These are phyloP conservation scores for Tylopilus intermedius DNA, from an alignment of 768 basidiomycete species.

Conservation along the genomic window DNA sequence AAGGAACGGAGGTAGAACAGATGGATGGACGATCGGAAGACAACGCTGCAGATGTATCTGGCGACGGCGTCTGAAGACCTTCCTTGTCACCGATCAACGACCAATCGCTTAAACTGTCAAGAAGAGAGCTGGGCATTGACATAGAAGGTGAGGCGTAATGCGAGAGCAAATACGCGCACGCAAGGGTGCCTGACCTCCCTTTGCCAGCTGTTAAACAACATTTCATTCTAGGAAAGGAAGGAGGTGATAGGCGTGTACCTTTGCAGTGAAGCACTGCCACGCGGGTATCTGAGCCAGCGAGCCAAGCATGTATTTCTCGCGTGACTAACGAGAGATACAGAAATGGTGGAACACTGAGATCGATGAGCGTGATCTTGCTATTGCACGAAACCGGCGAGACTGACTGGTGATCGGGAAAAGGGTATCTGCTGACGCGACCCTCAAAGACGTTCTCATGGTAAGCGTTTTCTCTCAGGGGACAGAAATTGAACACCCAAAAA, in stretches of 20 bases:
- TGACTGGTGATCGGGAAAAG: slow-evolving; percentile 88
- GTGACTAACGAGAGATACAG: slow-evolving; percentile 67
- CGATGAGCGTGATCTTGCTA: background rate
- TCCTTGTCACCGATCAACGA: slow-evolving; percentile 21
- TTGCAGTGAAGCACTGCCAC: slow-evolving; percentile 87
- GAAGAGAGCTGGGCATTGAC: slow-evolving; percentile 12
- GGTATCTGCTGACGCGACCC: slow-evolving; percentile 75
- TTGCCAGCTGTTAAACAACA: slow-evolving; percentile 55
- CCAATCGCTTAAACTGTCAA: slow-evolving; percentile 19
- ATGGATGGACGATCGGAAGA: background rate
- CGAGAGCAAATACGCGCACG: slow-evolving; percentile 76
- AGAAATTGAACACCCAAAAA: slow-evolving; percentile 89
- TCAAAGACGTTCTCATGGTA: slow-evolving; percentile 68
- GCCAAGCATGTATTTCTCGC: slow-evolving; percentile 71
- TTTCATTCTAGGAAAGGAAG: slow-evolving; percentile 2
- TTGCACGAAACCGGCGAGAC: slow-evolving; percentile 48
- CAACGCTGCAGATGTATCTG: background rate
- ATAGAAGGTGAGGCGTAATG: slow-evolving; percentile 45
- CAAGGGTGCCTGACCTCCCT: slow-evolving; percentile 81
- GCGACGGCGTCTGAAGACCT: slow-evolving; percentile 9
- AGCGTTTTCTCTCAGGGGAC: slow-evolving; percentile 74
- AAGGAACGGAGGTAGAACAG: background rate
- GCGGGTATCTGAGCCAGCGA: slow-evolving; percentile 56
- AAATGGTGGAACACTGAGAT: slow-evolving; percentile 66
- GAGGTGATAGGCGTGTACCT: slow-evolving; percentile 39